These are phyloP conservation scores for Capsicum pubescens DNA, from an alignment of 257 asterid genomes.

Conservation along the genomic window DNA sequence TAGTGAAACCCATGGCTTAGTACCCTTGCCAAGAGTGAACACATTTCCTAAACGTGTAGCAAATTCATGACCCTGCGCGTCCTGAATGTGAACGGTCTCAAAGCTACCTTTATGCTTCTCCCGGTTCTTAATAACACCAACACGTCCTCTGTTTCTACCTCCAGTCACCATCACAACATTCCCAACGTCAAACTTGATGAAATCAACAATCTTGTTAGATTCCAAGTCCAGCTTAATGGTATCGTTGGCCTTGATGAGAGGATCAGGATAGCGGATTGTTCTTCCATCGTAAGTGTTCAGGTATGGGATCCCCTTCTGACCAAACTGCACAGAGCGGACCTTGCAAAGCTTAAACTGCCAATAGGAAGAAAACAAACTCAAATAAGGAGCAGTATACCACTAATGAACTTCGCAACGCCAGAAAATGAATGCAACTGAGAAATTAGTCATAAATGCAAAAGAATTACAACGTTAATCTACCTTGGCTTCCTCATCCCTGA, in stretches of 20 bases:
- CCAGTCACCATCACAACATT: slow-evolving; percentile 64
- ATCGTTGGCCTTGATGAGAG: slow-evolving; percentile 32
- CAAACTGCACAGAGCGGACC: slow-evolving; percentile 34
- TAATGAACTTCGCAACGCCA: not conserved
- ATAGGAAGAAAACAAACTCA: not conserved
- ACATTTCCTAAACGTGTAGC: slow-evolving; percentile 9
- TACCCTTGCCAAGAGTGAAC: slow-evolving; percentile 52
- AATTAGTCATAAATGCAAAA: not conserved
- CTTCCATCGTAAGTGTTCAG: slow-evolving; percentile 32
- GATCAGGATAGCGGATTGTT: slow-evolving; percentile 33
- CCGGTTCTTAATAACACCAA: slow-evolving; percentile 55
- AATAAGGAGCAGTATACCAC: not conserved
- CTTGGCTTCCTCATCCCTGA: slow-evolving; percentile 61
- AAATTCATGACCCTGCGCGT: not conserved
- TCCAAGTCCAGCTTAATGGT: slow-evolving; percentile 40
- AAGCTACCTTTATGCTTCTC: slow-evolving; percentile 36
- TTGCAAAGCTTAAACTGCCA: slow-evolving; percentile 35
- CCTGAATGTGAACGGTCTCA: not conserved
- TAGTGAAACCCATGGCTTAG: slow-evolving; percentile 59
- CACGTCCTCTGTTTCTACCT: slow-evolving; percentile 64
- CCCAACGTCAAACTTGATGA: slow-evolving; percentile 58
- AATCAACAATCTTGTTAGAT: slow-evolving; percentile 38
- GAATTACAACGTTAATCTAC: not conserved
- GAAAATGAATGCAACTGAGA: not conserved
- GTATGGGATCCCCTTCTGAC: slow-evolving; percentile 30